phyloP scores from a whole-genome alignment of 768 basidiomycete species.

The Lactifluus hygrophoroides region DNA sequence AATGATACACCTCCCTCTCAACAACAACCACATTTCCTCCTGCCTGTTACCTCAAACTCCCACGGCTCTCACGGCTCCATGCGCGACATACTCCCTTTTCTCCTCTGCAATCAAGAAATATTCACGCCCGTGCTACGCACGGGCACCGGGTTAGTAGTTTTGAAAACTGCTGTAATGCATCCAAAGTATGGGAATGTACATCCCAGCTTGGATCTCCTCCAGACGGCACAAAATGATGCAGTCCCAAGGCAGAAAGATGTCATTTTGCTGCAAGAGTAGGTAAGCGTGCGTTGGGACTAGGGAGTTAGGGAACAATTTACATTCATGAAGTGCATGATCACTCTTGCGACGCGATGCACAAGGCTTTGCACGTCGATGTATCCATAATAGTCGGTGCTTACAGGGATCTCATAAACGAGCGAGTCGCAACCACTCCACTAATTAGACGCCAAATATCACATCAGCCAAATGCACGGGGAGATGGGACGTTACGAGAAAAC shows the following conservation, averaged over 20 bases:
- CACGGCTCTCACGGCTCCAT: too few species aligned
- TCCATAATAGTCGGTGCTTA: constrained; percentile 9
- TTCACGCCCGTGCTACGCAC: too few species aligned
- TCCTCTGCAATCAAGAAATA: too few species aligned
- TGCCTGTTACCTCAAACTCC: too few species aligned
- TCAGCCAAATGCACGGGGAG: too few species aligned
- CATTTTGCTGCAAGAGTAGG: constrained; percentile 3
- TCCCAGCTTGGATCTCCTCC: constrained; percentile 12
- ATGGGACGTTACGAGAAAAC: too few species aligned
- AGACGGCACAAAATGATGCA: constrained; percentile 19
- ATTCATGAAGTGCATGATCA: constrained; percentile 19
- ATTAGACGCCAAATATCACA: too few species aligned
- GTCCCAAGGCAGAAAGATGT: constrained; percentile 17
- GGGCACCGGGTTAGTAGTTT: too few species aligned
- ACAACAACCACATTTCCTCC: too few species aligned
- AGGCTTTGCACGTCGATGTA: constrained; percentile 14
- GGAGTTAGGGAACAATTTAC: background rate
- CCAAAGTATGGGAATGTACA: constrained; percentile 15
- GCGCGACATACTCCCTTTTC: too few species aligned
- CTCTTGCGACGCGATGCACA: constrained; percentile 16
- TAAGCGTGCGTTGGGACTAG: background rate
- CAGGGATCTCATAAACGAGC: constrained; percentile 17
- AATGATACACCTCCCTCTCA: too few species aligned
- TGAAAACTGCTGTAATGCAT: too few species aligned
- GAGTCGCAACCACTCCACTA: constrained; percentile 19